Percentiles rank a stretch among this genome's conserved stretches.
phyloP scores from a whole-genome alignment of 371 early-diverging fungal species.

The Actinomucor elegans region DNA sequence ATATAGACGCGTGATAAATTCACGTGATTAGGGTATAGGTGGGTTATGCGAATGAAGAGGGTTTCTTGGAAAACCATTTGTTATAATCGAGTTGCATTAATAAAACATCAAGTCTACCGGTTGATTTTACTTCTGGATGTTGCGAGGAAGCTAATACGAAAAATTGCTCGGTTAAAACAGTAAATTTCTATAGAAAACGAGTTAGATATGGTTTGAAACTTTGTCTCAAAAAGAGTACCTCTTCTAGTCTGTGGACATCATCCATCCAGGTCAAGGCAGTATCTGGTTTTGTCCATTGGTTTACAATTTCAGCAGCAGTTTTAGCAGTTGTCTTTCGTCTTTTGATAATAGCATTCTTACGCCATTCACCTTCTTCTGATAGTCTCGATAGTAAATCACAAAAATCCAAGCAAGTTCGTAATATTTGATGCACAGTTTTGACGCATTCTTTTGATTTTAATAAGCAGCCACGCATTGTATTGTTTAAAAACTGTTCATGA shows the following conservation, averaged over 20 bases:
- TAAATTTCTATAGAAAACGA: constrained; percentile 53
- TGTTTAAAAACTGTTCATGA: constrained; percentile 45
- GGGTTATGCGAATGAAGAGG: neutral
- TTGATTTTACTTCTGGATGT: constrained; percentile 42
- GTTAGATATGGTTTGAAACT: too few species aligned
- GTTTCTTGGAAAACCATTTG: constrained; percentile 35
- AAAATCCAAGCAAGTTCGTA: constrained; percentile 44
- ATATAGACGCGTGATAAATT: neutral
- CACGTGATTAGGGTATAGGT: neutral
- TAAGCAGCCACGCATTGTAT: constrained; percentile 55
- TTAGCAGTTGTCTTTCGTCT: constrained; percentile 21
- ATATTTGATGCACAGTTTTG: constrained; percentile 27
- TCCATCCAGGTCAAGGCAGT: constrained; percentile 10
- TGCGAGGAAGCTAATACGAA: constrained; percentile 45
- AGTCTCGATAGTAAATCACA: constrained; percentile 34
- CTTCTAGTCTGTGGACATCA: constrained; percentile 23
- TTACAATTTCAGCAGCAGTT: constrained; percentile 43
- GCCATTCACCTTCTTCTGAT: constrained; percentile 32
- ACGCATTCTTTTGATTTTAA: constrained; percentile 38
- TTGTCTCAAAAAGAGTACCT: too few species aligned
- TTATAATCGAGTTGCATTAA: constrained; percentile 71
- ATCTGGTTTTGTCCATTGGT: constrained; percentile 32
- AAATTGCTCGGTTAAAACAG: constrained; percentile 44
- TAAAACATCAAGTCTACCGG: constrained; percentile 56
- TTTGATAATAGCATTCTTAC: constrained; percentile 19